Base-by-base conservation (phyloP, 2,329 filamentous ascomycete species). In the Pezicula neosporulosa region DNA sequence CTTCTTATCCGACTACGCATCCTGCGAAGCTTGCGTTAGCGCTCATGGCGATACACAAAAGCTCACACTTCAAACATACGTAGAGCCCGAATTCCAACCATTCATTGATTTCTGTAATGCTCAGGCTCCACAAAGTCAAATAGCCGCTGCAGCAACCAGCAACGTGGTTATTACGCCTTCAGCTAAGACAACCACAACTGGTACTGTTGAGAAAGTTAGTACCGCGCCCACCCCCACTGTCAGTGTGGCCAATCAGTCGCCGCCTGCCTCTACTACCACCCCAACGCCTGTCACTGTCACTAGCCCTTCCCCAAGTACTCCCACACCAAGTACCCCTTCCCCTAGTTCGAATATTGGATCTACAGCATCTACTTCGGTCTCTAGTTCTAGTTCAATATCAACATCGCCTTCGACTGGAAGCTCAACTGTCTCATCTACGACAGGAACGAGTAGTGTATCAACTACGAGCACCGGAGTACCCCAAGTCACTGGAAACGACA, bases 1-100 rank as follows among this genome's bases (percentile, higher is more conserved):
- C 0, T 86, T 83, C 66, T 43, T 45, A 3, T 43, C 48, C 0
- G 62, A 63, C 19, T 66, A 72, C 10, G 15, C 47, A 0, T 41
- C 50, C 1, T 86, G 82, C 64, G 12, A 55, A 19, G 13, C 5
- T 6, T 66, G 64, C 47, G 56, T 64, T 2, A 15, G 6, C 0
- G 53, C 48, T 1, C 55, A 64, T 44, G 44, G 47, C 3, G 52
- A 51, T 38, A 35, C 18, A 1, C 51, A 41, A 0, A 60, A 60
- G 28, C 1, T n/a, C 6, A 30, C 50, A 0, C 47, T 53, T 1
- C 53, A 63, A 44, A 30, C 28, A 2, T 62, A 62, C 38, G 44
- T 63, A 3, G 43, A 49, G 4, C 58, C 62, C 12, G 13, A 39
- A 7, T 50, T 47, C 15, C n/a, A 39, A 24, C 48, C 46, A 18